Percentiles rank a stretch among this genome's conserved stretches.
These are phyloP conservation scores for Monilinia vaccinii-corymbosi DNA, from an alignment of 2,329 filamentous ascomycete genomes.

Conservation along the genomic window DNA sequence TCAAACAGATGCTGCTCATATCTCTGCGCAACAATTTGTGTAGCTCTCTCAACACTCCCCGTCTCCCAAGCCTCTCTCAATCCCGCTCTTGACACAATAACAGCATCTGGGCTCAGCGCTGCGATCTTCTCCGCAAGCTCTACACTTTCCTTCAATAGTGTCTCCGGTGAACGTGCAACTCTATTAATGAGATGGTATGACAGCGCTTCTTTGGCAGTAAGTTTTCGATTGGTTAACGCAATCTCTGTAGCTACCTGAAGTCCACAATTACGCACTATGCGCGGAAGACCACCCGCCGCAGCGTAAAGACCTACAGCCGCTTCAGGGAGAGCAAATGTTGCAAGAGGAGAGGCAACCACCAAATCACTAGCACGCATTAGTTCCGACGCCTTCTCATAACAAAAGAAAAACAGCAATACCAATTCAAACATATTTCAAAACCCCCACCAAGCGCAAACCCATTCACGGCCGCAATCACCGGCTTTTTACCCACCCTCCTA, in stretches of 20 bases:
- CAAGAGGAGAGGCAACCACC: conserved; percentile 50
- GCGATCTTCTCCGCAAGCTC: conserved; percentile 52
- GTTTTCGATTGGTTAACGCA: conserved; percentile 52
- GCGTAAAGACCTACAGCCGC: conserved; percentile 61
- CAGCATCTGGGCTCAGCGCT: conserved; percentile 60
- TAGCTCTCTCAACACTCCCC: conserved; percentile 44
- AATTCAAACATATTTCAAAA: conserved; percentile 61
- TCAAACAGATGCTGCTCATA: conserved; percentile 44
- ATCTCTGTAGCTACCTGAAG: conserved; percentile 62
- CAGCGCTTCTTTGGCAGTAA: conserved; percentile 50
- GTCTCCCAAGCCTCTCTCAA: conserved; percentile 65
- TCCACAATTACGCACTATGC: conserved; percentile 54
- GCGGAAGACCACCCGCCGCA: conserved; percentile 60
- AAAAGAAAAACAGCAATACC: conserved; percentile 12
- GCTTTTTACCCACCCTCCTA: conserved; percentile 61
- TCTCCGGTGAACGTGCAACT: conserved; percentile 38
- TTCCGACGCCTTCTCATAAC: not conserved
- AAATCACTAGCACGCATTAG: conserved; percentile 45
- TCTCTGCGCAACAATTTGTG: conserved; percentile 50
- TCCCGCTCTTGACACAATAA: conserved; percentile 63
- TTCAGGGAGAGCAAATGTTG: conserved; percentile 64
- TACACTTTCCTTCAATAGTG: conserved; percentile 49
- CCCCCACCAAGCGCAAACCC: conserved; percentile 68
- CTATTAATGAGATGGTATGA: conserved; percentile 61
- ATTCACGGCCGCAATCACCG: conserved; percentile 70